A percentile compares a stretch with the other conserved stretches of the same genome.
Evolutionary conservation across 192 early-diverging fungal species (phyloP).

Genomic region (Phlyctochytrium planicorne): DNA sequence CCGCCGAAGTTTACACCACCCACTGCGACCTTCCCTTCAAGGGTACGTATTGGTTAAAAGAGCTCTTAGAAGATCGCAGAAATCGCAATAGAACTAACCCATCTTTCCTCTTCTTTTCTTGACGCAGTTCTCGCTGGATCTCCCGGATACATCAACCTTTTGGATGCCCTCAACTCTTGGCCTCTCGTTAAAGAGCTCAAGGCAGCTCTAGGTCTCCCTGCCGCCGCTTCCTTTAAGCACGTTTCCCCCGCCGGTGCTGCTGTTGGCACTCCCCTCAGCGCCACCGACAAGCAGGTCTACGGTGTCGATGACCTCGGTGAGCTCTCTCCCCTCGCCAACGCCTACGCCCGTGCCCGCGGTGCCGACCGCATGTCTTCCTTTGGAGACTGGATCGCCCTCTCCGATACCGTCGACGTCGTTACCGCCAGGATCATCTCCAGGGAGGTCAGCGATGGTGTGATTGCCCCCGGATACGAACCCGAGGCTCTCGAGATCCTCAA

Average conservation of each 20-base stretch:
- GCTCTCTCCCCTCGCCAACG: conserved; percentile 82
- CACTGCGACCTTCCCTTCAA: conserved; percentile 81
- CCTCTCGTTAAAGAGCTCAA: conserved; percentile 96
- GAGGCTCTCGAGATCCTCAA: conserved; percentile 87
- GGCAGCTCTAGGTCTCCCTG: conserved; percentile 79
- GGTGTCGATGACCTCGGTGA: conserved; percentile 80
- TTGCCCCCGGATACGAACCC: conserved; percentile 85
- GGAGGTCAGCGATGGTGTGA: conserved; percentile 97
- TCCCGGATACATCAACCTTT: conserved; percentile 97
- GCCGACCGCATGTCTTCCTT: conserved; percentile 99
- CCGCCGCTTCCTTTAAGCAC: conserved; percentile 99
- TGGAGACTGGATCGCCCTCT: conserved; percentile 97
- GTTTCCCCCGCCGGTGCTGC: conserved; percentile 98
- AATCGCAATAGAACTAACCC: no score
- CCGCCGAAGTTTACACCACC: conserved; percentile 87
- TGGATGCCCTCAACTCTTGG: conserved; percentile 97
- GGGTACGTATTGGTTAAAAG: conserved; percentile 14
- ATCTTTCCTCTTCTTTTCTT: no score
- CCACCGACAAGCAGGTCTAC: conserved; percentile 85
- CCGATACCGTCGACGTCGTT: conserved; percentile 80
- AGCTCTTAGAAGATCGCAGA: no score
- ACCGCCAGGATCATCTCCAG: conserved; percentile 95
- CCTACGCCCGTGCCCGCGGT: conserved; percentile 97
- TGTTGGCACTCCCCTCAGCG: conserved; percentile 77
- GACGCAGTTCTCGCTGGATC: conserved; percentile 79